Conservation (phyloP, 352 stramenopile species). For the Pythium brachiatum region DNA sequence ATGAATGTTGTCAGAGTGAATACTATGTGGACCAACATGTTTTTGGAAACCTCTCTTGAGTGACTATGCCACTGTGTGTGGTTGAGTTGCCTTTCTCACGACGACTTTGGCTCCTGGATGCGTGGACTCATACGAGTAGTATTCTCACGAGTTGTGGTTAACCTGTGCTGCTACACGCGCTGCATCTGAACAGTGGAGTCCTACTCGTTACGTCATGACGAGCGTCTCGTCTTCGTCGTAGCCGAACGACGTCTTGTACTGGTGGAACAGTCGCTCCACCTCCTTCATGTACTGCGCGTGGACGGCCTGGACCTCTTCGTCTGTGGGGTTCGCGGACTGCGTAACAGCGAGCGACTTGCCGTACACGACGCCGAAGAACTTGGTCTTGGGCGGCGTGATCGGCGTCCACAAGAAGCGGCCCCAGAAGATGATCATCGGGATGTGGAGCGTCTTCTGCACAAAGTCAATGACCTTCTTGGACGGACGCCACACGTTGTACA, state of each 20-base stretch:
- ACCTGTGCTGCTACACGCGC: no score
- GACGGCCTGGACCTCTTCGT: conserved; percentile 51
- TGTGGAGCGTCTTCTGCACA: conserved; percentile 67
- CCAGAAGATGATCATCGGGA: conserved; percentile 80
- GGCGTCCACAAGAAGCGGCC: conserved; percentile 80
- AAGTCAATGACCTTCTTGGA: conserved; percentile 55
- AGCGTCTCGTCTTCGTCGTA: conserved; percentile 76
- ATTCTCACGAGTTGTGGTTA: no score
- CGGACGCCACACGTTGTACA: conserved; percentile 80
- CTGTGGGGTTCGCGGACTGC: conserved; percentile 51
- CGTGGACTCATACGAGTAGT: neutral
- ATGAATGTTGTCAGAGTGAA: conserved; percentile 1
- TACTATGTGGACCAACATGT: neutral
- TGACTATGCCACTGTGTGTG: neutral
- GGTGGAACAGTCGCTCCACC: conserved; percentile 55
- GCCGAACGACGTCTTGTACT: conserved; percentile 73
- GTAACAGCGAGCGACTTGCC: conserved; percentile 62
- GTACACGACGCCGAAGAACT: conserved; percentile 73
- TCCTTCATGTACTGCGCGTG: conserved; percentile 62
- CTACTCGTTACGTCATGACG: conserved; percentile 43
- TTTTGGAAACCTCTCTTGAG: neutral
- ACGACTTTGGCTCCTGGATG: neutral
- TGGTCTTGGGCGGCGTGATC: conserved; percentile 49
- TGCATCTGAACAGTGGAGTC: no score
- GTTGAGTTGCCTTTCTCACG: neutral